Evolutionary conservation across 371 early-diverging fungal genomes (phyloP).

Genomic region (Lichtheimia ramosa): DNA sequence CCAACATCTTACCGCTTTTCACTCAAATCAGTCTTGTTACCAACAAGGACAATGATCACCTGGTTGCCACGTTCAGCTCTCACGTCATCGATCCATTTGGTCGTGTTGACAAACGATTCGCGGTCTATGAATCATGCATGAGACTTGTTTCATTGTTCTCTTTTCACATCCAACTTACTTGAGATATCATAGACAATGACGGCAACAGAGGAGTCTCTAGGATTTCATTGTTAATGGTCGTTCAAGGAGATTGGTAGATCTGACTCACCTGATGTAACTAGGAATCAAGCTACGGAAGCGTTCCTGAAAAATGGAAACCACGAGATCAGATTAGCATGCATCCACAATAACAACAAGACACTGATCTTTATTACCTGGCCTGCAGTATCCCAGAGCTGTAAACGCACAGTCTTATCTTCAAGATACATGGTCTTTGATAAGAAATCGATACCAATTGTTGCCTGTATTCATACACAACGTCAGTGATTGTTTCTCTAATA

Average conservation of each 20-base stretch:
- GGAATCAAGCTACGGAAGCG: conserved; percentile 97
- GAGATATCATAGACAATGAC: conserved; percentile 97
- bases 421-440: conserved; percentile 98
- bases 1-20: conserved; percentile 77
- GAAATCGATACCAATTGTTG: conserved; percentile 99
- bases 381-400: conserved; percentile 99
- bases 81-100: conserved; percentile 99
- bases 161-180: conserved; percentile 47
- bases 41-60: conserved; percentile 97
- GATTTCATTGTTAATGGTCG: conserved; percentile 77
- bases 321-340: not conserved
- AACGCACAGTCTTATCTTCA: conserved; percentile 94
- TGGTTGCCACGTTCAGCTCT: conserved; percentile 96
- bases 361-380: conserved; percentile 81
- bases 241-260: conserved; percentile 26
- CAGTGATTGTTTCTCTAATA: not conserved
- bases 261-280: conserved; percentile 77
- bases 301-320: conserved; percentile 57
- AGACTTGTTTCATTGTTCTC: not conserved
- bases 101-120: conserved; percentile 92
- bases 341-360: conserved; percentile 70
- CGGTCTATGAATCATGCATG: conserved; percentile 55
- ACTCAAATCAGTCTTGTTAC: conserved; percentile 98
- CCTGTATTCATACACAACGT: conserved; percentile 47
- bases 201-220: conserved; percentile 98